Base-by-base conservation (phyloP, 805 yeast genomes). In the Yamadazyma takamatsuzukensis region DNA sequence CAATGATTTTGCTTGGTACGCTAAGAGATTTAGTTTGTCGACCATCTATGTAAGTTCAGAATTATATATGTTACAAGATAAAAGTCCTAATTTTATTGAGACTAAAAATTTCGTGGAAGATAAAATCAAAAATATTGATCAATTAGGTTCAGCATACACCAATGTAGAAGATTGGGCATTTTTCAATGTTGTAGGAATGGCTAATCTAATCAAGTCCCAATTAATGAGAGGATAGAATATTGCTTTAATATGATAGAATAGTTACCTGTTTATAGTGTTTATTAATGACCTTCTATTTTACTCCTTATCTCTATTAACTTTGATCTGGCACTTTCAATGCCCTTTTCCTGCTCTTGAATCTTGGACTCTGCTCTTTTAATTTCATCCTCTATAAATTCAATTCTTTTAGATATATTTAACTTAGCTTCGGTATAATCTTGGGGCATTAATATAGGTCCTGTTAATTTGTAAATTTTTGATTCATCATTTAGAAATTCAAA, bases 361-460 rank as follows among this genome's bases (percentile, higher is more conserved):
- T 78, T 80, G 19, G 60, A 66, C 51, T 90, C 97, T 14, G 84
- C 88, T 34, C 90, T 43, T 32, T 52, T 52, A 43, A 93, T 85
- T 61, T 93, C 97, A 24, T 67, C 68, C 41, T 74, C 68, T 29
- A 93, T 93, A 49, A 85, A 94, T 54, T 88, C 96, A 27, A 93
- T 69, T 60, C 99, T 80, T 54, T 90, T 94, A 21, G 71, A 76
- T 21, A 93, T 96, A 50, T 90, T 90, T 49, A 75, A 45, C 43
- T 76, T 76, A 15, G 98, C 95, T 58, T 93, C 97, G 8, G 55
- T 55, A 39, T 74, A 74, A 34, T 88, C 96, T 51, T 90, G 96
- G 2, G 97, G 96, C 40, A 94, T 68, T 39, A 93, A 68, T 4
- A 90, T 88, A 5, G 96, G 95, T 1, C 98, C 98, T 16, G 90